These are phyloP conservation scores for Geotrichum klebahnii DNA, from an alignment of 1,139 yeast genomes.

Conservation along the genomic window DNA sequence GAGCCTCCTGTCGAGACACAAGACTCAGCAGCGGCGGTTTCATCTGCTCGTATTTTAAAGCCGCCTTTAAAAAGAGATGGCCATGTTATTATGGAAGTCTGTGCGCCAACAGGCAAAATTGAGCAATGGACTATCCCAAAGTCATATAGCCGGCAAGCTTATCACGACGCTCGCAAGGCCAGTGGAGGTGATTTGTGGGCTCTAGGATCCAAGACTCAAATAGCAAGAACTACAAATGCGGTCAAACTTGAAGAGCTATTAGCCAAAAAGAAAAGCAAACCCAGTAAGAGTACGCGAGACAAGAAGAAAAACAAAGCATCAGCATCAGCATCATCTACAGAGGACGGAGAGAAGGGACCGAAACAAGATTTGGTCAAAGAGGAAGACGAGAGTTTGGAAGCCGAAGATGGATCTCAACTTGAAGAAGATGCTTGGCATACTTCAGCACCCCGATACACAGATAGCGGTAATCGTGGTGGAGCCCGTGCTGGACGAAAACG, in stretches of 20 bases:
- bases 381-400: not conserved
- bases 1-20: not conserved
- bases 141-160: conserved; percentile 67
- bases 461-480: conserved; percentile 7
- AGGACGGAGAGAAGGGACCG: conserved; percentile 4
- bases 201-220: conserved; percentile 63
- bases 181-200: conserved; percentile 88
- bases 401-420: conserved; percentile 13
- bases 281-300: conserved; percentile 19
- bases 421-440: conserved; percentile 14
- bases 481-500: conserved; percentile 14
- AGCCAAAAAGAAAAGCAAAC: conserved; percentile 23
- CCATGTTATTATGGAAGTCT: conserved; percentile 74
- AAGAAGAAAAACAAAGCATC: conserved; percentile 21
- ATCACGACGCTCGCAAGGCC: conserved; percentile 87
- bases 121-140: conserved; percentile 88
- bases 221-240: conserved; percentile 7
- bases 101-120: conserved; percentile 71
- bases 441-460: not conserved
- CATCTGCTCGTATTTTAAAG: conserved; percentile 55
- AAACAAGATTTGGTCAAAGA: conserved; percentile 5
- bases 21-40: conserved; percentile 35
- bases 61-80: conserved; percentile 77
- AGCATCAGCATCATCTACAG: conserved; percentile 5
- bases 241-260: conserved; percentile 13